Evolutionary conservation across 208 protist species (phyloP).

Genomic region (Wallacemonas sp.): DNA sequence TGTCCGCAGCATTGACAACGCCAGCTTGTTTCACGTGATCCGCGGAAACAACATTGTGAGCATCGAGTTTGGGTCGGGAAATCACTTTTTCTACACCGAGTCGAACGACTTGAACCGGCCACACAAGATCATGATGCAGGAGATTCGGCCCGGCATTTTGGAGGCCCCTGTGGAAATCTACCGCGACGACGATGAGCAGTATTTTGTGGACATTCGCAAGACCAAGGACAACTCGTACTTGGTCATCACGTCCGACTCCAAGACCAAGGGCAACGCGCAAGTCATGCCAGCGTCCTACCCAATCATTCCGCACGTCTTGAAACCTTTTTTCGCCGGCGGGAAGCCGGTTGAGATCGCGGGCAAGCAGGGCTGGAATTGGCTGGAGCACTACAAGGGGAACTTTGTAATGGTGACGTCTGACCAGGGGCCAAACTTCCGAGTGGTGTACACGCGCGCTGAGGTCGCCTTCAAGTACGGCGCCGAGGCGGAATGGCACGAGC

Average conservation of each 20-base stretch:
- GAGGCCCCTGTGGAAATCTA: constrained; percentile 84
- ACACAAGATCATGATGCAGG: constrained; percentile 88
- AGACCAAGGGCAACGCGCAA: constrained; percentile 67
- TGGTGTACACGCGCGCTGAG: constrained; percentile 85
- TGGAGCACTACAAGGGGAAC: constrained; percentile 85
- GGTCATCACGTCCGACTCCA: constrained; percentile 90
- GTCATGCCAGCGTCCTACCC: constrained; percentile 87
- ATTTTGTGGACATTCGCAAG: constrained; percentile 90
- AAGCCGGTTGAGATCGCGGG: constrained; percentile 80
- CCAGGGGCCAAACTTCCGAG: constrained; percentile 75
- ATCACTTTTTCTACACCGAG: constrained; percentile 90
- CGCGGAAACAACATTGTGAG: constrained; percentile 90
- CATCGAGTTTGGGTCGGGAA: constrained; percentile 88
- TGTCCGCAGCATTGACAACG: constrained; percentile 88
- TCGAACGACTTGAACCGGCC: constrained; percentile 90
- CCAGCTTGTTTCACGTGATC: constrained; percentile 89
- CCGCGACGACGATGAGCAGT: constrained; percentile 86
- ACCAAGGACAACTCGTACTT: constrained; percentile 88
- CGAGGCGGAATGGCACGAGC: constrained; percentile 75
- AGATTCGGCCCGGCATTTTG: constrained; percentile 87
- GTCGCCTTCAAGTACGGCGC: constrained; percentile 70
- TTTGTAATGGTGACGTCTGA: constrained; percentile 90
- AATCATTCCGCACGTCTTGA: constrained; percentile 63
- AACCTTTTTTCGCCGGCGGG: constrained; percentile 68
- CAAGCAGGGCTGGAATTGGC: constrained; percentile 83